Evolutionary conservation across 2,329 filamentous ascomycete genomes (phyloP).

Genomic region (Fusarium sambucinum): DNA sequence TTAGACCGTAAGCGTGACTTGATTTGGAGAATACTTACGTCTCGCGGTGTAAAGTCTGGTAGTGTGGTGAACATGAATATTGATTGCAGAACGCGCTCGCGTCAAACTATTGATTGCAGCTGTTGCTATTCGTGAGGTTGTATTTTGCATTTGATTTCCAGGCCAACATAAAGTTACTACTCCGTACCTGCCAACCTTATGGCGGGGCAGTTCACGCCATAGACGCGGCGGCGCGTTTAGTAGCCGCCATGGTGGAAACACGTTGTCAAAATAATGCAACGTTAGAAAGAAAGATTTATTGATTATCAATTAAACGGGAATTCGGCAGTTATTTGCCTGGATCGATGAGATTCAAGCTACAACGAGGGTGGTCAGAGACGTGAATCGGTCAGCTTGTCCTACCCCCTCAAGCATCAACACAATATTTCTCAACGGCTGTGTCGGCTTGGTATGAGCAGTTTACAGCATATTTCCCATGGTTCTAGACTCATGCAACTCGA

Average conservation of each 20-base stretch:
- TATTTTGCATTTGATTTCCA: conserved; percentile 29
- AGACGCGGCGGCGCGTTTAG: conserved; percentile 42
- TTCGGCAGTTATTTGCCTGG: background rate
- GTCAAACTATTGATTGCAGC: conserved; percentile 29
- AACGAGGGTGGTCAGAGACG: conserved; percentile 10
- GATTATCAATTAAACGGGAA: conserved; percentile 3
- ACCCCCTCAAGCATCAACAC: conserved; percentile 2
- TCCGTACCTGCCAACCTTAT: background rate
- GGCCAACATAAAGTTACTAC: conserved; percentile 19
- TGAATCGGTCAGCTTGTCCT: background rate
- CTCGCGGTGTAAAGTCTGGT: conserved; percentile 75
- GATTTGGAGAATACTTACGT: conserved; percentile 63
- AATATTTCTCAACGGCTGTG: conserved; percentile 34
- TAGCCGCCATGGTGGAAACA: conserved; percentile 39
- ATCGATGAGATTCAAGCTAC: conserved; percentile 7
- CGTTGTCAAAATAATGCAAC: conserved; percentile 24
- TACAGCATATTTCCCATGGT: conserved; percentile 15
- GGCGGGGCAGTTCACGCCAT: conserved; percentile 40
- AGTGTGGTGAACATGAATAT: conserved; percentile 70
- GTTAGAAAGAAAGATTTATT: conserved; percentile 11
- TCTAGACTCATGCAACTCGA: conserved; percentile 34
- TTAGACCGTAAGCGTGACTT: conserved; percentile 17
- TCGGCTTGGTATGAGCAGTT: conserved; percentile 37
- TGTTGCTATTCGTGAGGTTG: conserved; percentile 34
- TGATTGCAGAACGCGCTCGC: conserved; percentile 30